Conservation (phyloP, 768 basidiomycete genomes). For the Leccinellum albellum region DNA sequence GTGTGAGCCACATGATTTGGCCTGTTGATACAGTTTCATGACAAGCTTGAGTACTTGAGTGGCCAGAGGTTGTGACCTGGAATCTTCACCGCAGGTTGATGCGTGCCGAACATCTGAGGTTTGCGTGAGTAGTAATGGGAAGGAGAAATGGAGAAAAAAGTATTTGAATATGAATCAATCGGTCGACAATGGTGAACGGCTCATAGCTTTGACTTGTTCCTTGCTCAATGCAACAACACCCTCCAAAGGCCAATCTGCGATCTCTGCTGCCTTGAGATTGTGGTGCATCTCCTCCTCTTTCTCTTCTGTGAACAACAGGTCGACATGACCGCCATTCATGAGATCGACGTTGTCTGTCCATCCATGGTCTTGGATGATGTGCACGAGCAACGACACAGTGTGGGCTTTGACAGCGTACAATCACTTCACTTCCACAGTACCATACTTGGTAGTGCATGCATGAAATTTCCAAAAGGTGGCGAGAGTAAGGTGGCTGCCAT, state of each 20-base stretch:
- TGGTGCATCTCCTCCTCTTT: slow-evolving; percentile 36
- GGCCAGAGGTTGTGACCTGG: slow-evolving; percentile 73
- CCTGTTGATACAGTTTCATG: slow-evolving; percentile 53
- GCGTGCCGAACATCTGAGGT: slow-evolving; percentile 31
- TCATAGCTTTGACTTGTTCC: slow-evolving; percentile 47
- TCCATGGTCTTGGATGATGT: slow-evolving; percentile 43
- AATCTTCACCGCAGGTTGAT: slow-evolving; percentile 48
- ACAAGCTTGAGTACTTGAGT: slow-evolving; percentile 81
- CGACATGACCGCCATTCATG: slow-evolving; percentile 51
- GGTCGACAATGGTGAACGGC: slow-evolving; percentile 1
- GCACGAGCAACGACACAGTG: slow-evolving; percentile 45
- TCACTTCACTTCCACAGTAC: slow-evolving; percentile 51
- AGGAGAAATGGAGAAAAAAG: neutral
- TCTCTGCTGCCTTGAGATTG: slow-evolving; percentile 52
- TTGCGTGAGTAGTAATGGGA: neutral
- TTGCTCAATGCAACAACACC: slow-evolving; percentile 44
- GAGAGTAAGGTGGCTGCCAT: slow-evolving; percentile 73
- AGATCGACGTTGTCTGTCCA: slow-evolving; percentile 57
- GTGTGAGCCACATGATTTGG: slow-evolving; percentile 24
- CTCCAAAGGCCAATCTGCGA: slow-evolving; percentile 47
- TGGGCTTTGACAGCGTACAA: slow-evolving; percentile 55
- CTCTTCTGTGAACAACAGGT: slow-evolving; percentile 44
- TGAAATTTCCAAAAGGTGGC: slow-evolving; percentile 45
- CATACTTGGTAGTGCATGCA: slow-evolving; percentile 36
- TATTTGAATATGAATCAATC: no score